phyloP scores from a whole-genome alignment of 108 stramenopile species.

The Bacterosira constricta region DNA sequence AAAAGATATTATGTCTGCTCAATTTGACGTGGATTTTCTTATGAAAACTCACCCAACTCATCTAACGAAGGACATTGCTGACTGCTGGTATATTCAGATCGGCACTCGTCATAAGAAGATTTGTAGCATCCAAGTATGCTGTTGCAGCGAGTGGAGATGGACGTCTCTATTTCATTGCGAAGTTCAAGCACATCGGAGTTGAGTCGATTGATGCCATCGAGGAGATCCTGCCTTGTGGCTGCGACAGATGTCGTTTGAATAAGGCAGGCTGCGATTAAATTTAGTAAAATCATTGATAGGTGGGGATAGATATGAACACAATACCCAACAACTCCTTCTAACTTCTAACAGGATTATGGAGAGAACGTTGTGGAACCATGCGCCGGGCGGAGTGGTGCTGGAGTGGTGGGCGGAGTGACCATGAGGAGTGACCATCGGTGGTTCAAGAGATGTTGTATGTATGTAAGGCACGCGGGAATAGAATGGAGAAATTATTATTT shows the following conservation, averaged over 20 bases:
- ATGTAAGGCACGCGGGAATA: no score
- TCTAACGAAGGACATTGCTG: slow-evolving; percentile 28
- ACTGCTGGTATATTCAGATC: slow-evolving; percentile 15
- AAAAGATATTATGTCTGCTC: no score
- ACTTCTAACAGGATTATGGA: no score
- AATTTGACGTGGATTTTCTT: no score
- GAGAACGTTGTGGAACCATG: no score
- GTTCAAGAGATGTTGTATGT: no score
- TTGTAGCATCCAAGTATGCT: slow-evolving; percentile 21
- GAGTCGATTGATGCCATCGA: slow-evolving; percentile 28
- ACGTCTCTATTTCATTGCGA: slow-evolving; percentile 40
- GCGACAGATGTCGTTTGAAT: not conserved
- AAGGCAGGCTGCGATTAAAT: not conserved
- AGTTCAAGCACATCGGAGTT: slow-evolving; percentile 46
- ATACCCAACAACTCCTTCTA: not conserved
- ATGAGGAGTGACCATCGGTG: no score
- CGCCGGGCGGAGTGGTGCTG: no score
- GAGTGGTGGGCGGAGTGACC: no score
- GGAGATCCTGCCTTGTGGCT: slow-evolving; percentile 11
- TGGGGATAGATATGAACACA: not conserved
- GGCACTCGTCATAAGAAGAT: slow-evolving; percentile 44
- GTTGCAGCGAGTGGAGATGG: slow-evolving; percentile 32
- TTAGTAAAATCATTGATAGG: not conserved
- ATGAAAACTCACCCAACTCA: not conserved
- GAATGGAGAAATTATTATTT: no score